Percentiles rank a stretch among this genome's conserved stretches.
phyloP scores from a whole-genome alignment of 345 rosid species.

The Syzygium aromaticum region DNA sequence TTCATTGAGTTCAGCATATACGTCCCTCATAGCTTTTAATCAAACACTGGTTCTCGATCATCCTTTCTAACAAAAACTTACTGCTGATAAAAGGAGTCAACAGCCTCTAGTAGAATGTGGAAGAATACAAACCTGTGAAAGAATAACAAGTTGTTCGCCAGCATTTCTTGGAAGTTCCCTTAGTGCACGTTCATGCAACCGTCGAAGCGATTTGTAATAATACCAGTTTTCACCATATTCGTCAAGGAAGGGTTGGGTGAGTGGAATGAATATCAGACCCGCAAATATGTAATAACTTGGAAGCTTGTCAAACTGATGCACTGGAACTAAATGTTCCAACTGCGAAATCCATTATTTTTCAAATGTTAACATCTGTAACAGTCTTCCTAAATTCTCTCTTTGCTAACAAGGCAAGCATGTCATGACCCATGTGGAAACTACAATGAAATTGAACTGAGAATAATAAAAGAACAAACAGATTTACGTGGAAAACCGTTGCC shows the following conservation, averaged over 20 bases:
- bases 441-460: not conserved
- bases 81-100: not conserved
- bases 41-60: not conserved
- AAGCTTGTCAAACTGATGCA: slow-evolving; percentile 68
- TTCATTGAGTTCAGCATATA: not conserved
- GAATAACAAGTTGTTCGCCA: slow-evolving; percentile 63
- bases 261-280: slow-evolving; percentile 78
- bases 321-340: slow-evolving; percentile 80
- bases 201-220: slow-evolving; percentile 63
- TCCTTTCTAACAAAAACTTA: not conserved
- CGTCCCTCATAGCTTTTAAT: not conserved
- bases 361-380: not conserved
- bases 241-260: slow-evolving; percentile 73
- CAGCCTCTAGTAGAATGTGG: not conserved
- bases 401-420: not conserved
- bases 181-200: slow-evolving; percentile 55
- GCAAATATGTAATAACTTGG: slow-evolving; percentile 89
- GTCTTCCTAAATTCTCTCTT: not conserved
- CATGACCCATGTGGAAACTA: not conserved
- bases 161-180: slow-evolving; percentile 58
- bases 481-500: not conserved
- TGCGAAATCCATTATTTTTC: slow-evolving; percentile 15
- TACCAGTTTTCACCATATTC: slow-evolving; percentile 90
- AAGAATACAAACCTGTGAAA: slow-evolving; percentile 53
- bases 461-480: not conserved